Percentiles rank a stretch among this genome's conserved stretches.
Evolutionary conservation across 106 monocot species (phyloP).

Genomic region (Platanthera guangdongensis): DNA sequence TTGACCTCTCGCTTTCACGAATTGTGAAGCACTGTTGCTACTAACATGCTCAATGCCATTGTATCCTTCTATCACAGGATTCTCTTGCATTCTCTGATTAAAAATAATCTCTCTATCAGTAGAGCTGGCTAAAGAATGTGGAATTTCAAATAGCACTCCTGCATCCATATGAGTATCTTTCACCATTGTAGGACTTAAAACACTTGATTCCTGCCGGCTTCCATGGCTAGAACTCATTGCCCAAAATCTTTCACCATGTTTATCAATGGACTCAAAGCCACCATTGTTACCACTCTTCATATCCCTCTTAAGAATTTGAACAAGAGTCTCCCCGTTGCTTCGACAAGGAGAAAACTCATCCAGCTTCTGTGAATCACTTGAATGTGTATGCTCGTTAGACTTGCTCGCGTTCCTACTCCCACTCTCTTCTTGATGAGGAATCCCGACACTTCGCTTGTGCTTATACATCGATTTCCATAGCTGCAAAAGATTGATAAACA

Average conservation of each 20-base stretch:
- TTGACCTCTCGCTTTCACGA: slow-evolving; percentile 5
- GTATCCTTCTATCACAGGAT: slow-evolving; percentile 8
- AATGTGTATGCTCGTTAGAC: slow-evolving; percentile 38
- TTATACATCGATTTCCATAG: slow-evolving; percentile 67
- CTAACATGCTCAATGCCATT: not conserved
- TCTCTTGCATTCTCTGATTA: slow-evolving; percentile 20
- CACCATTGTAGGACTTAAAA: slow-evolving; percentile 29
- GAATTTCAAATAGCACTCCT: slow-evolving; percentile 13
- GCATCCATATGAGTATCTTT: slow-evolving; percentile 31
- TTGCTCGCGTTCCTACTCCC: slow-evolving; percentile 43
- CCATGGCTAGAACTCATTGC: slow-evolving; percentile 14
- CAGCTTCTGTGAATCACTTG: slow-evolving; percentile 52
- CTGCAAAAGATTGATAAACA: slow-evolving; percentile 23
- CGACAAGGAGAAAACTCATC: slow-evolving; percentile 41
- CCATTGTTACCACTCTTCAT: slow-evolving; percentile 13
- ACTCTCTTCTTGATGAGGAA: slow-evolving; percentile 19
- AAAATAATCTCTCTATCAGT: not conserved
- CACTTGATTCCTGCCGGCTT: slow-evolving; percentile 29
- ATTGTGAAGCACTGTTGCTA: not conserved
- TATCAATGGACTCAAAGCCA: slow-evolving; percentile 27
- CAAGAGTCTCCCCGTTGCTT: slow-evolving; percentile 25
- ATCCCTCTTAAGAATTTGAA: slow-evolving; percentile 39
- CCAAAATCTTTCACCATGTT: slow-evolving; percentile 20
- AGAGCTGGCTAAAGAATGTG: slow-evolving; percentile 12
- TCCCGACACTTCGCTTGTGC: slow-evolving; percentile 37